Base-by-base conservation (phyloP, 371 early-diverging fungal species). In the Circinella umbellata region DNA sequence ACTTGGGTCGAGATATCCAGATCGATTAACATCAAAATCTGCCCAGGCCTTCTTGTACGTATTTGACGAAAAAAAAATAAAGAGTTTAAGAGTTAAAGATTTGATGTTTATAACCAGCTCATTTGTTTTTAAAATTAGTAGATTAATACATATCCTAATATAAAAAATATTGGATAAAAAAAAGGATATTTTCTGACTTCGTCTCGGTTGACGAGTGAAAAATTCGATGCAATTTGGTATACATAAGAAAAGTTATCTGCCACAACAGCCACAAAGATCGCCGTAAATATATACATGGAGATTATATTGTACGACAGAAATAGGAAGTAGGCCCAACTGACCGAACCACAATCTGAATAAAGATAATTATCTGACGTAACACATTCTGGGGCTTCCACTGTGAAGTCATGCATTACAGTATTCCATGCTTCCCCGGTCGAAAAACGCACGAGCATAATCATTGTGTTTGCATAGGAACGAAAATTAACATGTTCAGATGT, bases 351-450 rank as follows among this genome's bases (percentile, higher is more conserved):
- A 67, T 91, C 91, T 8, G 90, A 86, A 14, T 80, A 74, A 27
- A 89, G 76, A 54, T 88, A 88, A 64, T 89, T 73, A 4, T 78
- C 70, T 8, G 85, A 72, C n/a, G 83, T 70, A 17, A 89, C 83
- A 79, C 93, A 92, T 46, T 84, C 67, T 0, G 93, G 91, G 11
- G 70, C 69, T 66, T 90, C 86, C 0, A 90, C 76, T 7, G 89
- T 80, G 68, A 86, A 89, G 67, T 91, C 91, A 68, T 89, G 88
- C 89, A 91, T 90, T 9, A 90, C 80, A 14, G 84, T 76, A 64
- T 92, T 91, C 93, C 93, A 92, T 17, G 86, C 89, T 76, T 92
- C 93, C 13, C 90, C 91, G 17, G 88, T 89, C 1, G 90, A 87
- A 73, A 88, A 89, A 46, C 91, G 84, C 7, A 90, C 80, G 66